Evolutionary conservation across 345 rosid species (phyloP).

Genomic region (Murraya koenigii): DNA sequence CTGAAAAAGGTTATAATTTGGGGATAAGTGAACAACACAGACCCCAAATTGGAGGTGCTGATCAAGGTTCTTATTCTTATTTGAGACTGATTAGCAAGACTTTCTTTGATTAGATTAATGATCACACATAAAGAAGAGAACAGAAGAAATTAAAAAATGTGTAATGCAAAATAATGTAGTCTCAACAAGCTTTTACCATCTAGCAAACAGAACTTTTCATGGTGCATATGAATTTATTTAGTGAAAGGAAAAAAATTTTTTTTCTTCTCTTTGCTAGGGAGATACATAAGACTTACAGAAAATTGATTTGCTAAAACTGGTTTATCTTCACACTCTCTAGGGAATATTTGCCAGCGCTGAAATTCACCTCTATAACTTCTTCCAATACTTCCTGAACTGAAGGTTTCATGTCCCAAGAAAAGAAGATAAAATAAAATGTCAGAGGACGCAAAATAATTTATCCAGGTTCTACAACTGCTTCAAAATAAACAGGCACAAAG

Average conservation of each 20-base stretch:
- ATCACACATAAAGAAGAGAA: background rate
- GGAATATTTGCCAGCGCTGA: conserved; percentile 79
- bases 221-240: background rate
- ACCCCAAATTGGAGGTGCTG: background rate
- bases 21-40: background rate
- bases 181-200: background rate
- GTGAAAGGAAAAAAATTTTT: background rate
- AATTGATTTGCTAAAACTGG: conserved; percentile 87
- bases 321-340: conserved; percentile 67
- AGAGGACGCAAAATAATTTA: background rate
- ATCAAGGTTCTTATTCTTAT: background rate
- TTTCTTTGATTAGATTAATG: background rate
- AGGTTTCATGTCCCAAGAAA: background rate
- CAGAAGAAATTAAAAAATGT: background rate
- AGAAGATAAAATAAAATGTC: background rate
- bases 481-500: background rate
- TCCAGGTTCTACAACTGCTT: background rate
- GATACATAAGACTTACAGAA: conserved; percentile 67
- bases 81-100: background rate
- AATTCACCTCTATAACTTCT: conserved; percentile 91
- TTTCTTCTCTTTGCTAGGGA: background rate
- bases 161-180: background rate
- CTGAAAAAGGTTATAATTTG: background rate
- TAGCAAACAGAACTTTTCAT: background rate
- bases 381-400: conserved; percentile 88